Conservation (phyloP, 495 filamentous ascomycete species). For the Penicillium lividum region DNA sequence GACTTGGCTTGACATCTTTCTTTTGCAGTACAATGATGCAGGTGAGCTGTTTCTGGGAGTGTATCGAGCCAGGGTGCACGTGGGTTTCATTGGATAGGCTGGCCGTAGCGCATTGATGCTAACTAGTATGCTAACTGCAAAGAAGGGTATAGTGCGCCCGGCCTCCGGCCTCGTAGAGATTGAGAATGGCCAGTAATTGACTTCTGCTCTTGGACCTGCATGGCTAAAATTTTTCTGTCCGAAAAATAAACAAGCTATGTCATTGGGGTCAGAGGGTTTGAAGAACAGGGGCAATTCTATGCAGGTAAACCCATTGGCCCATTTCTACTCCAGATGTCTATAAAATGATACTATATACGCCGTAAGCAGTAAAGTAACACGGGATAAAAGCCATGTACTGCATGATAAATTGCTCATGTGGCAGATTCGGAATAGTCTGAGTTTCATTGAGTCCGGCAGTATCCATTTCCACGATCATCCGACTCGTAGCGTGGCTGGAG, state of each 20-base stretch:
- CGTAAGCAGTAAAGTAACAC: not conserved
- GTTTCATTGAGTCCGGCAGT: not conserved
- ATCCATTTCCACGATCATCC: constrained; percentile 13
- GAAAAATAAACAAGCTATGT: not conserved
- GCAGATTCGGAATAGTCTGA: not conserved
- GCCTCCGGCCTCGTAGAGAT: not conserved
- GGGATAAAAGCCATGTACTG: not conserved
- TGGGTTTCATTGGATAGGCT: not conserved
- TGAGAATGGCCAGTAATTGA: constrained; percentile 9
- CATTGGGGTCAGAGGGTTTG: not conserved
- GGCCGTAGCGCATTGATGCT: not conserved
- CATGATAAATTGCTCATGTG: constrained; percentile 4
- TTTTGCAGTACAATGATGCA: constrained; percentile 7
- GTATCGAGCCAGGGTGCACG: not conserved
- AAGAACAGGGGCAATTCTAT: not conserved
- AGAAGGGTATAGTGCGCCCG: constrained; percentile 5
- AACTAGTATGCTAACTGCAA: not conserved
- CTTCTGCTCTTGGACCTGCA: constrained; percentile 6
- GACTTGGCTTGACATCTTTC: not conserved
- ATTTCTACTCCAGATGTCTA: not conserved
- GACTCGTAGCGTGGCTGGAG: constrained; percentile 1
- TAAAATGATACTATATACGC: too few species aligned
- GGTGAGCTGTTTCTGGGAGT: constrained; percentile 4
- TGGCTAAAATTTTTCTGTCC: not conserved
- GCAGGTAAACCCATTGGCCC: not conserved